These are phyloP conservation scores for Blastocladiella britannica DNA, from an alignment of 192 early-diverging fungal species.

Conservation along the genomic window DNA sequence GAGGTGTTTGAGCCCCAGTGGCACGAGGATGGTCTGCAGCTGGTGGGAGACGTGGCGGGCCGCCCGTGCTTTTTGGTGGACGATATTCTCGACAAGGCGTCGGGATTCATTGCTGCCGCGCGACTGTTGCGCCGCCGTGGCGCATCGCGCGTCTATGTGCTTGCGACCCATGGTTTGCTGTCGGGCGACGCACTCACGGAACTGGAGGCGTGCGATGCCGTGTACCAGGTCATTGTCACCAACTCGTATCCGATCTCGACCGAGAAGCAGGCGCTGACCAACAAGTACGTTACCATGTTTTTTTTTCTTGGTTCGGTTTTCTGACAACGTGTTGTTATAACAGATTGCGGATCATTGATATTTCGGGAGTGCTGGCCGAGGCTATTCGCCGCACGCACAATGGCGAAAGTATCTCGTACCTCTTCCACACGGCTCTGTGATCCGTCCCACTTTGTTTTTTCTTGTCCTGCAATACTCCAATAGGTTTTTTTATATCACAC, in stretches of 20 bases:
- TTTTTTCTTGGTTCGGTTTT: too few species aligned
- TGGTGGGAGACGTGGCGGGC: constrained; percentile 29
- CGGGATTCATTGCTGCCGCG: constrained; percentile 82
- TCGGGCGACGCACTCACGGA: constrained; percentile 66
- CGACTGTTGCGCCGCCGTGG: constrained; percentile 66
- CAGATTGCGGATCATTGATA: constrained; percentile 66
- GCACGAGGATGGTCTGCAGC: constrained; percentile 10
- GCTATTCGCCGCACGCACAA: constrained; percentile 85
- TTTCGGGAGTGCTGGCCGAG: constrained; percentile 77
- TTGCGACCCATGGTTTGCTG: constrained; percentile 87
- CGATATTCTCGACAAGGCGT: constrained; percentile 80
- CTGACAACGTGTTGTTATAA: too few species aligned
- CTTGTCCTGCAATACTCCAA: too few species aligned
- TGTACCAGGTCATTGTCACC: constrained; percentile 62
- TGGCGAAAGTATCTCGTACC: constrained; percentile 77
- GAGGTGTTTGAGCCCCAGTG: constrained; percentile 15
- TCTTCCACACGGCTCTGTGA: constrained; percentile 42
- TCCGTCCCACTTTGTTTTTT: too few species aligned
- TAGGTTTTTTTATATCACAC: too few species aligned
- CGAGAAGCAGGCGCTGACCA: constrained; percentile 41
- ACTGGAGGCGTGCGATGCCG: constrained; percentile 57
- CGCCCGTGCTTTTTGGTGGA: constrained; percentile 42
- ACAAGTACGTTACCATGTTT: too few species aligned
- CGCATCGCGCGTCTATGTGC: constrained; percentile 62
- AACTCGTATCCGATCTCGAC: constrained; percentile 69